These are phyloP conservation scores for Phytophthora ramorum DNA, from an alignment of 352 stramenopile species.

Conservation along the genomic window DNA sequence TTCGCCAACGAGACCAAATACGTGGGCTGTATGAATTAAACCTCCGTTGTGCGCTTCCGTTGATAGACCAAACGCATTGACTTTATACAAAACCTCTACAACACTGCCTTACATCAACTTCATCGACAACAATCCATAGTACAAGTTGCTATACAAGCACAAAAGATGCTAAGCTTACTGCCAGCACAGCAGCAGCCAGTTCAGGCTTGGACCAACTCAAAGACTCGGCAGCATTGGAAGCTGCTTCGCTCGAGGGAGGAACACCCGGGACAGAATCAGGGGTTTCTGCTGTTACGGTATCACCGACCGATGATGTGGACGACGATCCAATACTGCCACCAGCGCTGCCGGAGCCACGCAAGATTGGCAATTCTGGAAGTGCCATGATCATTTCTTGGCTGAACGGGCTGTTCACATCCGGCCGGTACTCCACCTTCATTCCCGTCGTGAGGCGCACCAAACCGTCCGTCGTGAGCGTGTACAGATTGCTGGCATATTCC, in stretches of 20 bases:
- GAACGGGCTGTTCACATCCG: constrained; percentile 21
- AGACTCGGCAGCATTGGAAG: constrained; percentile 2
- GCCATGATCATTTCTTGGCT: constrained; percentile 34
- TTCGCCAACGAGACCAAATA: too few relatives aligned
- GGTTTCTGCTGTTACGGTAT: constrained; percentile 7
- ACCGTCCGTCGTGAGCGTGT: constrained; percentile 46
- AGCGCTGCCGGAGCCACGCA: constrained; percentile 9
- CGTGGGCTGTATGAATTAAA: too few relatives aligned
- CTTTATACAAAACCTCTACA: too few relatives aligned
- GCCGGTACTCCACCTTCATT: constrained; percentile 57
- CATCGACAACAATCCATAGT: not conserved
- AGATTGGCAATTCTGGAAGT: constrained; percentile 6
- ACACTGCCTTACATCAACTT: not conserved
- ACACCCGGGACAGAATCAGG: constrained; percentile 7
- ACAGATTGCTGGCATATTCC: constrained; percentile 49
- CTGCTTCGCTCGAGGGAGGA: constrained; percentile 6
- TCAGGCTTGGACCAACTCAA: not conserved
- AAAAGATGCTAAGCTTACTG: not conserved
- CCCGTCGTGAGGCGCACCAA: constrained; percentile 45
- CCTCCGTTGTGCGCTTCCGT: too few relatives aligned
- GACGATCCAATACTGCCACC: constrained; percentile 2
- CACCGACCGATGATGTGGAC: constrained; percentile 5
- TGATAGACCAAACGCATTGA: too few relatives aligned
- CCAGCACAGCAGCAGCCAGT: not conserved
- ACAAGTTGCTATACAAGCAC: not conserved